Evolutionary conservation across 495 filamentous ascomycete genomes (phyloP), one percentile per base, ranked within the genome.

Genomic region (Evansstolkia leycettana): DNA sequence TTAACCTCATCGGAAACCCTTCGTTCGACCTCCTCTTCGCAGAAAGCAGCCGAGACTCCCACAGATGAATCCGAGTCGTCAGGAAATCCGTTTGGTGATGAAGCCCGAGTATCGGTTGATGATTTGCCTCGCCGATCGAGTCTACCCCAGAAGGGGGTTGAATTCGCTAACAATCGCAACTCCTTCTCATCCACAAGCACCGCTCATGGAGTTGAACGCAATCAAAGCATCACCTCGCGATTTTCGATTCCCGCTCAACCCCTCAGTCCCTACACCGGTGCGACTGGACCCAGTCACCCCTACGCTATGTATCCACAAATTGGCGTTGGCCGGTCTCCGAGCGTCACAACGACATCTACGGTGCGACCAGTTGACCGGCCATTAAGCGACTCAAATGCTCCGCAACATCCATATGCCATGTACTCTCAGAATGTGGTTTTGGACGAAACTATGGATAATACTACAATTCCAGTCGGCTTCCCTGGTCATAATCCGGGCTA

Each of bases 361-460:
- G 49, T 69, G 40, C 58, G 73, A 14, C 65, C 63, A 20, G 28
- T 62, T 2, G 78, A 84, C 20, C 68, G 67, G 30, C 71, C 77
- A 4, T 73, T 80, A 31, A 64, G 60, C 14, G 77, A 77, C 9
- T 65, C 75, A 1, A 65, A 58, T 23, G 76, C 77, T n/a, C 84
- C 84, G n/a, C 80, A 81, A 28, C 84, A 90, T 46, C 85, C 87
- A 0, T 94, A 94, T 52, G 73, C 72, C 26, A 78, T 90, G 76
- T 93, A 92, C 47, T 61, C 78, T 2, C 87, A 92, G 39, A 80
- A 78, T 46, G 80, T 78, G 13, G 66, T 75, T 29, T 20, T 64
- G 3, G 71, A 76, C 37, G 64, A 68, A 40, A 58, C 56, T 16
- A 51, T 65, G 23, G 51, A 60, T 35, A 53, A 60, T 15, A 40